phyloP scores from a whole-genome alignment of 441 rosid species.

The Flueggea neowawraea region DNA sequence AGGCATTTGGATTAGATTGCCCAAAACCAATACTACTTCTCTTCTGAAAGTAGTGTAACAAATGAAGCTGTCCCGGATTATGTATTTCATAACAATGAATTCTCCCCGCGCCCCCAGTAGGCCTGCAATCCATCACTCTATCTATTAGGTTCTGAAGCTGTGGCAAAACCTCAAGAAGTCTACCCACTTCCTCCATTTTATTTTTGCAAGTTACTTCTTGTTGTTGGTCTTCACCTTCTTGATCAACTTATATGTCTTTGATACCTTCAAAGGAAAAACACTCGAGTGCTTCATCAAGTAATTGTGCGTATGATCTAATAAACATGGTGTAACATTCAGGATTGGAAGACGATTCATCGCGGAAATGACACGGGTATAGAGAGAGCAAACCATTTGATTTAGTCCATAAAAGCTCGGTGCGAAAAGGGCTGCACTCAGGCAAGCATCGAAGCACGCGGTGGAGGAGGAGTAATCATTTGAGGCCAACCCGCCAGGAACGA shows the following conservation, averaged over 20 bases:
- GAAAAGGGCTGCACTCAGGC: slow-evolving; percentile 35
- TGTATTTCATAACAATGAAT: slow-evolving; percentile 43
- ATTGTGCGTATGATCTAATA: slow-evolving; percentile 35
- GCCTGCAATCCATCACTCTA: slow-evolving; percentile 44
- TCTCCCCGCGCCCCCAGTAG: slow-evolving; percentile 20
- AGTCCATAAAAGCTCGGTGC: slow-evolving; percentile 30
- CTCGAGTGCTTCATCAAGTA: slow-evolving; percentile 39
- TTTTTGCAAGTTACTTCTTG: slow-evolving; percentile 4
- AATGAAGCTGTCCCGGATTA: slow-evolving; percentile 44
- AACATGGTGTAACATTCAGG: slow-evolving; percentile 34
- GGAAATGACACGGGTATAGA: slow-evolving; percentile 43
- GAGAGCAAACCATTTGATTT: slow-evolving; percentile 31
- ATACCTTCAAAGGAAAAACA: slow-evolving; percentile 20
- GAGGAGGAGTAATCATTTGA: slow-evolving; percentile 52
- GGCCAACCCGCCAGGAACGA: slow-evolving; percentile 50
- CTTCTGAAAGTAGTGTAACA: slow-evolving; percentile 34
- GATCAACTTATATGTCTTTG: slow-evolving; percentile 3
- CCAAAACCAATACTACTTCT: slow-evolving; percentile 33
- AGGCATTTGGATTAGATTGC: slow-evolving; percentile 43
- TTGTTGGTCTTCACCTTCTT: not conserved
- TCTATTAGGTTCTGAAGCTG: slow-evolving; percentile 50
- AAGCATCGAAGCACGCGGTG: slow-evolving; percentile 40
- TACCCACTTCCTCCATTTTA: slow-evolving; percentile 22
- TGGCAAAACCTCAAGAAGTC: slow-evolving; percentile 30
- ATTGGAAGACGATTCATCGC: slow-evolving; percentile 38